phyloP scores from a whole-genome alignment of 31 red algal species.

The Bonnemaisonia californica region DNA sequence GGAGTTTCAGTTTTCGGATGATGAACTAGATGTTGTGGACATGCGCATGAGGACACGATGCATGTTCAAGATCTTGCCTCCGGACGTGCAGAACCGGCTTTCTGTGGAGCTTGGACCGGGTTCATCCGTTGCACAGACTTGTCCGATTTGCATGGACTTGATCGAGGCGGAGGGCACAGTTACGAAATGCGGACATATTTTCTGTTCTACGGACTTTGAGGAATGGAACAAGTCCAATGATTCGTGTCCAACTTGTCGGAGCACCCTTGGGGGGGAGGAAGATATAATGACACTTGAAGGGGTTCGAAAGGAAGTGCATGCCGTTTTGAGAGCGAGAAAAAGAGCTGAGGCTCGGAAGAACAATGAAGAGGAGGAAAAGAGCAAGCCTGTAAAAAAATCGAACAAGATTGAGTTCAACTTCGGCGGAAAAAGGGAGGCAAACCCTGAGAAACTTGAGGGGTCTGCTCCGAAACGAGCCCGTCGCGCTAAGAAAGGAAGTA shows the following conservation, averaged over 20 bases:
- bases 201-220: constrained; percentile 44
- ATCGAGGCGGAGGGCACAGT: constrained; percentile 33
- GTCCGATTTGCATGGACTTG: constrained; percentile 56
- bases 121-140: constrained; percentile 12
- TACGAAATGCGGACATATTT: constrained; percentile 54
- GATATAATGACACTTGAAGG: constrained; percentile 28
- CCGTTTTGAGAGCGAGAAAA: not conserved
- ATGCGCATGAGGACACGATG: constrained; percentile 21
- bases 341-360: not conserved
- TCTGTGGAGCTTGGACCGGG: constrained; percentile 14
- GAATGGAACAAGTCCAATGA: constrained; percentile 42
- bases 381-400: not conserved
- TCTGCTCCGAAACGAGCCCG: constrained; percentile 6
- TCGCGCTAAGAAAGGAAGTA: not conserved
- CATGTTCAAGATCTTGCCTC: constrained; percentile 19
- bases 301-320: constrained; percentile 51
- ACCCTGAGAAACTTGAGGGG: not conserved
- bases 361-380: not conserved
- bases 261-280: constrained; percentile 1
- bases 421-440: not conserved
- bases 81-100: constrained; percentile 21
- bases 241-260: constrained; percentile 38
- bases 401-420: constrained; percentile 20
- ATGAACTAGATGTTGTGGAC: constrained; percentile 48
- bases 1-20: constrained; percentile 44